A percentile compares a stretch with the other conserved stretches of the same genome.
Evolutionary conservation across 2,329 filamentous ascomycete species (phyloP).

Genomic region (Parascedosporium putredinis): DNA sequence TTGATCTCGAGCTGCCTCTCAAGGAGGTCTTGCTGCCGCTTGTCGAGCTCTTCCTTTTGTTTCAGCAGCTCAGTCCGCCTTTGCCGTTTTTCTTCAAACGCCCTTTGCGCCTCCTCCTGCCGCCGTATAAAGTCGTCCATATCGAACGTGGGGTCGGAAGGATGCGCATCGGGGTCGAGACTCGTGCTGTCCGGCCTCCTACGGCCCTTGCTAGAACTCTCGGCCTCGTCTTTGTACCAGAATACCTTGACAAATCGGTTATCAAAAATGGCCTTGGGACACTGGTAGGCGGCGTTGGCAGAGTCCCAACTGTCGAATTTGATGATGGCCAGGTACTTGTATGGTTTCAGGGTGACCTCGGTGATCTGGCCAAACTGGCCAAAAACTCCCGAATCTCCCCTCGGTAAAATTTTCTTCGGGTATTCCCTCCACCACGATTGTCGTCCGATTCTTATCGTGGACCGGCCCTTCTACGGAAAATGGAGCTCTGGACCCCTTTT

Average conservation of each 20-base stretch:
- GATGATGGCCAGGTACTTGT: slow-evolving; percentile 58
- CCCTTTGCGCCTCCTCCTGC: slow-evolving; percentile 63
- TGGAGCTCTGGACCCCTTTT: slow-evolving; percentile 31
- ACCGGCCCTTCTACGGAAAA: slow-evolving; percentile 57
- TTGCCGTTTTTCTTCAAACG: slow-evolving; percentile 53
- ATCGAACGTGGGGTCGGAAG: slow-evolving; percentile 47
- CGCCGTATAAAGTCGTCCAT: slow-evolving; percentile 57
- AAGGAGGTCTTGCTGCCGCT: slow-evolving; percentile 50
- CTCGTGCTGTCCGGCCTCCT: not conserved
- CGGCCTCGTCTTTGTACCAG: slow-evolving; percentile 54
- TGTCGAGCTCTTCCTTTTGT: slow-evolving; percentile 53
- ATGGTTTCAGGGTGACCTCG: slow-evolving; percentile 53
- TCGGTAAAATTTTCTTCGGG: slow-evolving; percentile 61
- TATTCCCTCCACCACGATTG: slow-evolving; percentile 68
- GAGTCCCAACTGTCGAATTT: slow-evolving; percentile 56
- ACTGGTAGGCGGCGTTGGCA: slow-evolving; percentile 62
- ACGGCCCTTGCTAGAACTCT: slow-evolving; percentile 15
- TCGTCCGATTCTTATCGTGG: slow-evolving; percentile 51
- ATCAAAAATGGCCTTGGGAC: slow-evolving; percentile 72
- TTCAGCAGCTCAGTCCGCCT: slow-evolving; percentile 54
- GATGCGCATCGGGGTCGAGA: slow-evolving; percentile 11
- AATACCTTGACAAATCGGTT: slow-evolving; percentile 80
- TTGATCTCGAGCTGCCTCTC: slow-evolving; percentile 56
- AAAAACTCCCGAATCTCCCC: slow-evolving; percentile 55
- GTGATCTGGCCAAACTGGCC: slow-evolving; percentile 57